Evolutionary conservation across 1,284 basidiomycete genomes (phyloP).

Genomic region (Rhodotorula sp.): DNA sequence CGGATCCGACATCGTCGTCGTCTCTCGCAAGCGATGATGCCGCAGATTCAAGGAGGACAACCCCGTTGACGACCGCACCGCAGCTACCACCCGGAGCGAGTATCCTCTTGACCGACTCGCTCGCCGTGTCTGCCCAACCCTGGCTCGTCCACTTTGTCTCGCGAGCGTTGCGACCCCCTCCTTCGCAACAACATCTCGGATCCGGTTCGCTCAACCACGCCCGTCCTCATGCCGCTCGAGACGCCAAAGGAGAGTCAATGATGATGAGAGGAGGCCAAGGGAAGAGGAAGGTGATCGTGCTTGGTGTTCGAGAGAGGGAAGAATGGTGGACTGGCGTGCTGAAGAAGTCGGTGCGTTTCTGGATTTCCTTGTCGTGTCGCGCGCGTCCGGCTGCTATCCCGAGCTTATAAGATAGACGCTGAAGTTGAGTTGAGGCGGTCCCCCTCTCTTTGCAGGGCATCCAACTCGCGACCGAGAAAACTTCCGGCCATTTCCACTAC

Average conservation of each 20-base stretch:
- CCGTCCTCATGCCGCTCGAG: background rate
- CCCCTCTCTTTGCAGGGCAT: conserved; percentile 23
- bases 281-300: conserved; percentile 20
- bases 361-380: too few species aligned
- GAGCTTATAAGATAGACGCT: too few species aligned
- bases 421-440: background rate
- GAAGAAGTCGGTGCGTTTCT: conserved; percentile 35
- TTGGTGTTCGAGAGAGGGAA: conserved; percentile 34
- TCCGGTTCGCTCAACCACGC: background rate
- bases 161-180: conserved; percentile 17
- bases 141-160: conserved; percentile 26
- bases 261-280: background rate
- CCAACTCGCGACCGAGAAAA: conserved; percentile 31
- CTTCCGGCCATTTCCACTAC: conserved; percentile 24
- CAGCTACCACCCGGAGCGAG: conserved; percentile 6
- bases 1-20: background rate
- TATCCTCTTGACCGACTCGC: conserved; percentile 38
- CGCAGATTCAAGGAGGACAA: too few species aligned
- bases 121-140: conserved; percentile 31
- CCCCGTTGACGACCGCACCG: background rate
- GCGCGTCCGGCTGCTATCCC: too few species aligned
- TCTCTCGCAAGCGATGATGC: background rate
- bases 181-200: too few species aligned
- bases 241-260: background rate
- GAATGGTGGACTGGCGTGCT: conserved; percentile 30